Conservation (phyloP, 345 rosid genomes). For the Mercurialis annua region DNA sequence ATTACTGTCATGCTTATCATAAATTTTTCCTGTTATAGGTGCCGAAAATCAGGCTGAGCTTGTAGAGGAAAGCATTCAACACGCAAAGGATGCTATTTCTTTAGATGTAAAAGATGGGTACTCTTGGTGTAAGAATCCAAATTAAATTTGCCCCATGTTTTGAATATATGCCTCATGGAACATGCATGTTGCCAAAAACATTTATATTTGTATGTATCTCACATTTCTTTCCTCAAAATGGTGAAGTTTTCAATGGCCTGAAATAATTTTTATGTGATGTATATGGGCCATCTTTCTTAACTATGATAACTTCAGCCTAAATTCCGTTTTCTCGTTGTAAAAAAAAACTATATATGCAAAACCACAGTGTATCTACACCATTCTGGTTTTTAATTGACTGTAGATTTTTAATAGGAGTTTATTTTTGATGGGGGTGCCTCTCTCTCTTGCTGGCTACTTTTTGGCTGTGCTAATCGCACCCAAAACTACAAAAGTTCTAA, state of each 20-base stretch:
- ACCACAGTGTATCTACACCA: neutral
- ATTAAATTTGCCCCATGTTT: neutral
- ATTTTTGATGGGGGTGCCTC: neutral
- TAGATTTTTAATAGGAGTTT: neutral
- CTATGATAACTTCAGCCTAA: slow-evolving; percentile 1
- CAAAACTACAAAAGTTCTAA: neutral
- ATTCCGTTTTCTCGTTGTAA: neutral
- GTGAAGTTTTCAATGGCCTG: neutral
- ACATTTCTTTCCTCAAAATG: neutral
- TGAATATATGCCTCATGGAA: neutral
- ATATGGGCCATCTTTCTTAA: neutral
- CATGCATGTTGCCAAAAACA: neutral
- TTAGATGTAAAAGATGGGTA: slow-evolving; percentile 76
- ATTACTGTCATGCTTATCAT: slow-evolving; percentile 8
- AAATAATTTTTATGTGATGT: neutral
- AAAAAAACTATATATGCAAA: neutral
- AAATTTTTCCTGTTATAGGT: slow-evolving; percentile 32
- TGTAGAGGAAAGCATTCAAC: slow-evolving; percentile 62
- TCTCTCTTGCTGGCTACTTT: neutral
- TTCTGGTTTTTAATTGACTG: neutral
- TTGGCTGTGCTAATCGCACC: neutral
- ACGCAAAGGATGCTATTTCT: slow-evolving; percentile 67
- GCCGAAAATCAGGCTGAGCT: slow-evolving; percentile 50
- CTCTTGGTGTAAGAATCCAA: slow-evolving; percentile 63
- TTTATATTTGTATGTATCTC: slow-evolving; percentile 1